These are phyloP conservation scores for Echeveria elegans DNA, from an alignment of 164 flowering plant species.

Conservation along the genomic window DNA sequence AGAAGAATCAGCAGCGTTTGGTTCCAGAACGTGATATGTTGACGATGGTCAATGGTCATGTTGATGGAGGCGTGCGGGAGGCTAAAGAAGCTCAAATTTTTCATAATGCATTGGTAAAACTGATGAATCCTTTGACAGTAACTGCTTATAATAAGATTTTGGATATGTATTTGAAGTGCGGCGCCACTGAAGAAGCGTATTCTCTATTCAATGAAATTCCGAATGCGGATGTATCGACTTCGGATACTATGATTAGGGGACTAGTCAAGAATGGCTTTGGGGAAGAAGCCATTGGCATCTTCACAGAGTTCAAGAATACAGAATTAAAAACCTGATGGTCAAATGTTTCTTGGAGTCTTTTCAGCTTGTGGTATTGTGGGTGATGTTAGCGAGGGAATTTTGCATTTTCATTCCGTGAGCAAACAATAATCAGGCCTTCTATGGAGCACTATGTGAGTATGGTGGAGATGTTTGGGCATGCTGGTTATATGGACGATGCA, in stretches of 20 bases:
- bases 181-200: constrained; percentile 5
- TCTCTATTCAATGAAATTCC: background rate
- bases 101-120: background rate
- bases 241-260: background rate
- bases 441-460: constrained; percentile 7
- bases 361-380: background rate
- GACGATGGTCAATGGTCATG: too few relatives aligned
- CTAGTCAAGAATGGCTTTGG: constrained; percentile 1
- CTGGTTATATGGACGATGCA: constrained; percentile 2
- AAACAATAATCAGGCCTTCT: background rate
- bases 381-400: constrained; percentile 2
- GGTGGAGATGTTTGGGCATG: constrained; percentile 4
- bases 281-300: constrained; percentile 5
- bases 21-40: too few relatives aligned
- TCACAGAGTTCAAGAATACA: background rate
- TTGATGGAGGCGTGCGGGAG: too few relatives aligned
- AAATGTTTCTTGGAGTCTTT: constrained; percentile 2
- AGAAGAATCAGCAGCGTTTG: constrained; percentile 4
- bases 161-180: constrained; percentile 1
- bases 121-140: background rate
- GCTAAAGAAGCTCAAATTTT: constrained; percentile 1
- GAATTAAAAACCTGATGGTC: constrained; percentile 3
- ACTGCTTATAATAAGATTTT: background rate
- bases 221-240: background rate
- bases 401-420: constrained; percentile 3